These are phyloP conservation scores for Xylariales sp. DNA, from an alignment of 2,329 filamentous ascomycete genomes.

Conservation along the genomic window DNA sequence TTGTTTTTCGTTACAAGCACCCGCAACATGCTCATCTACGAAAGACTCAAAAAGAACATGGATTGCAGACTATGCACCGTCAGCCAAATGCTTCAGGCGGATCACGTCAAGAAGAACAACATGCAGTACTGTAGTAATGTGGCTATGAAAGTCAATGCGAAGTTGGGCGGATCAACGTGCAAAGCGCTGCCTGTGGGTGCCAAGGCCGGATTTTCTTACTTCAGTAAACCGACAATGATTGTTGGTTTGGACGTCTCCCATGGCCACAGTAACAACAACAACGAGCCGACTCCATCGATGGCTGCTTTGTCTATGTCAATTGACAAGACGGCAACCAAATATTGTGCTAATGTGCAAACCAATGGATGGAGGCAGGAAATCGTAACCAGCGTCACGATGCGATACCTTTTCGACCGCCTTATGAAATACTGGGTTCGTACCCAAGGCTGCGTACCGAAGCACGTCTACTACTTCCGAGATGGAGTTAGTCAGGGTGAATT, in stretches of 20 bases:
- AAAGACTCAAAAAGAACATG: slow-evolving; percentile 81
- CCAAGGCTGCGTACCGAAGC: slow-evolving; percentile 55
- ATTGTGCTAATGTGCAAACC: slow-evolving; percentile 73
- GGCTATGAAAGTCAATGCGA: slow-evolving; percentile 94
- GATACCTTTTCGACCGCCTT: slow-evolving; percentile 61
- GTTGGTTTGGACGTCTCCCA: slow-evolving; percentile 93
- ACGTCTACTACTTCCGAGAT: slow-evolving; percentile 89
- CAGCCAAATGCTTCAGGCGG: slow-evolving; percentile 74
- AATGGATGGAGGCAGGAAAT: slow-evolving; percentile 83
- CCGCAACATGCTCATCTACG: slow-evolving; percentile 69
- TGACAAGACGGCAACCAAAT: slow-evolving; percentile 68
- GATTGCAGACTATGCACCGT: slow-evolving; percentile 83
- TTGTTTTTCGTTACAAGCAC: slow-evolving; percentile 73
- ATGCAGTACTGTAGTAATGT: slow-evolving; percentile 92
- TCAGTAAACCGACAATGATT: slow-evolving; percentile 64
- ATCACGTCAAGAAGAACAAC: slow-evolving; percentile 64
- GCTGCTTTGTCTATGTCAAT: slow-evolving; percentile 83
- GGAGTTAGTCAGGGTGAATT: slow-evolving; percentile 90
- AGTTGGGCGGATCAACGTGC: slow-evolving; percentile 79
- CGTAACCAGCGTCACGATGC: slow-evolving; percentile 62
- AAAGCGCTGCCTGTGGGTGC: slow-evolving; percentile 26
- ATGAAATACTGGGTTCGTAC: slow-evolving; percentile 59
- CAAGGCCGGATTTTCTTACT: slow-evolving; percentile 32
- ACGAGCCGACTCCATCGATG: slow-evolving; percentile 75
- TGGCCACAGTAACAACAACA: slow-evolving; percentile 59